These are phyloP conservation scores for Blastobotrys parvus DNA, from an alignment of 805 yeast genomes.

Conservation along the genomic window DNA sequence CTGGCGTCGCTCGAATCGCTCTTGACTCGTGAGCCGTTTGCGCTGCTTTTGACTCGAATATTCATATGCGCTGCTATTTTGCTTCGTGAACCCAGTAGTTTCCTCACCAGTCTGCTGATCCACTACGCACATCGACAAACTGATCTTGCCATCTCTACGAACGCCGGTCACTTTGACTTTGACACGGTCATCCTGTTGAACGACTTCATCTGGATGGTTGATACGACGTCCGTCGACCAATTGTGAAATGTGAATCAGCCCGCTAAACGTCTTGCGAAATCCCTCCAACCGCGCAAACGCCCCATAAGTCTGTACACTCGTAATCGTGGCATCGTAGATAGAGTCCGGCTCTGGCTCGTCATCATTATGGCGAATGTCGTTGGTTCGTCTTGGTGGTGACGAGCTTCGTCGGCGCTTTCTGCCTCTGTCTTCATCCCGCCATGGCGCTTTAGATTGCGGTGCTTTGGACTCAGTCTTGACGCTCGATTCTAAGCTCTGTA, in stretches of 20 bases:
- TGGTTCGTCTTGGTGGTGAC: too few species aligned
- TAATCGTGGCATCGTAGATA: constrained; percentile 55
- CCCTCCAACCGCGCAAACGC: constrained; percentile 59
- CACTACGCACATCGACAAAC: constrained; percentile 60
- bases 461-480: neutral
- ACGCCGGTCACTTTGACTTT: constrained; percentile 49
- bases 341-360: constrained; percentile 36
- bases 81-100: neutral
- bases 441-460: too few species aligned
- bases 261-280: constrained; percentile 20
- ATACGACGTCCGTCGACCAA: constrained; percentile 41
- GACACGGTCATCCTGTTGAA: constrained; percentile 51
- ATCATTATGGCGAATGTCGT: too few species aligned
- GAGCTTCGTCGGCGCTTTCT: neutral
- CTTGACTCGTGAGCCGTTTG: constrained; percentile 68
- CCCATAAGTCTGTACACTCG: constrained; percentile 59
- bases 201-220: constrained; percentile 49
- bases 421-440: neutral
- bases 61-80: neutral
- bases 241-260: constrained; percentile 68
- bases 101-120: constrained; percentile 61
- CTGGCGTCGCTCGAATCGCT: constrained; percentile 84
- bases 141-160: constrained; percentile 37
- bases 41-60: constrained; percentile 16
- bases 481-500: neutral